Base-by-base conservation (phyloP, 306 rosid species). In the Inga laurina region DNA sequence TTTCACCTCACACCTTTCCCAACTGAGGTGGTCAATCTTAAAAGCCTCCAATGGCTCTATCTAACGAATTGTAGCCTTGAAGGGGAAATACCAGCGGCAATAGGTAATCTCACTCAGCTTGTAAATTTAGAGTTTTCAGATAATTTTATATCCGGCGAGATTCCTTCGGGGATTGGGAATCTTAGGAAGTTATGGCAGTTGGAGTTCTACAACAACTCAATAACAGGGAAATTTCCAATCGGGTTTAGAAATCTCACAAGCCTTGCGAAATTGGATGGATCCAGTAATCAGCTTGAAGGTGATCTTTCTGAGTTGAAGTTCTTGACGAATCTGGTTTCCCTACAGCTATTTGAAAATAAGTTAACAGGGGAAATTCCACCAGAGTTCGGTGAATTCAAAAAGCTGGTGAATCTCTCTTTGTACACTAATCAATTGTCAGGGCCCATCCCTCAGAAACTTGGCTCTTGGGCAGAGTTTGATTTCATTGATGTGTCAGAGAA, bases 401-500 rank as follows among this genome's bases (percentile, higher is more conserved):
- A 52, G 43, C 95, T 97, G 0, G 57, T 59, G 30, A 75, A 68
- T 46, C 27, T 97, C 10, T 97, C 99, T 9, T 46, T 97, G 39
- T 97, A 97, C 49, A 68, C 76, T 5, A 97, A 97, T 86, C 78
- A 16, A 14, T 82, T 97, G 35, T 87, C 90, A 0, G 99, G 99
- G 79, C 76, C 86, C 34, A 82, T 97, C 78, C 99, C 99, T 72
- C 88, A 87, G 75, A 85, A 89, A 22, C n/a, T 92, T 21, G 99
- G 99, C 4, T 97, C 95, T 10, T 92, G 90, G 98, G 39, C 98
- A 0, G 78, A 86, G 24, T 84, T 89, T 45, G 12, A 34, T 49
- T 92, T 11, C 93, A 92, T 97, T 7, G 99, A 97, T 74, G 95
- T 86, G 8, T 90, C 99, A 6, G 97, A 91, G 78, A 97, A 97